Percentiles rank a stretch among this genome's conserved stretches.
These are phyloP conservation scores for Madurella fahalii DNA, from an alignment of 2,329 filamentous ascomycete genomes.

Conservation along the genomic window DNA sequence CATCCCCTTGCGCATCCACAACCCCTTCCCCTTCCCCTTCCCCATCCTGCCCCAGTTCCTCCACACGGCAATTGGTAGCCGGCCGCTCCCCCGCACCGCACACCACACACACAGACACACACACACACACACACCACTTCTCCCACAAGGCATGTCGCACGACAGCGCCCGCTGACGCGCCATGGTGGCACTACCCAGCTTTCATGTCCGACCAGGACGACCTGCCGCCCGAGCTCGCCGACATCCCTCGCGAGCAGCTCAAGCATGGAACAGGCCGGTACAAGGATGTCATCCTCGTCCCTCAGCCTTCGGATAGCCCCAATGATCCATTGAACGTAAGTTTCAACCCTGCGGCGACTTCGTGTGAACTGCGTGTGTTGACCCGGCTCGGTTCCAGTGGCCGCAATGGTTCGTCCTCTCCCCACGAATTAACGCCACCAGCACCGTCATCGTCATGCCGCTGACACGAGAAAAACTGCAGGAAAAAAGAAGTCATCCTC, in stretches of 20 bases:
- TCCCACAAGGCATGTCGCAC: neutral
- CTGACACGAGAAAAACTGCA: constrained; percentile 15
- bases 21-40: too few species aligned
- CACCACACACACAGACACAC: too few species aligned
- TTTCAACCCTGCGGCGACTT: neutral
- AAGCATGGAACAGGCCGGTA: constrained; percentile 36
- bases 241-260: constrained; percentile 39
- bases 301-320: constrained; percentile 46
- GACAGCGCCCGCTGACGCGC: neutral
- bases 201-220: constrained; percentile 44
- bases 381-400: constrained; percentile 28
- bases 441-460: neutral
- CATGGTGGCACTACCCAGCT: constrained; percentile 29
- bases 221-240: constrained; percentile 42
- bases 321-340: constrained; percentile 47
- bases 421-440: neutral
- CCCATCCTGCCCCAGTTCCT: too few species aligned
- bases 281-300: constrained; percentile 35
- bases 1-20: too few species aligned
- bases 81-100: too few species aligned
- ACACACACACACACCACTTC: too few species aligned
- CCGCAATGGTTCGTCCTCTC: constrained; percentile 33
- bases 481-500: constrained; percentile 40
- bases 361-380: neutral
- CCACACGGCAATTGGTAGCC: too few species aligned